phyloP scores from a whole-genome alignment of 768 basidiomycete species.

The Saitozyma podzolica region DNA sequence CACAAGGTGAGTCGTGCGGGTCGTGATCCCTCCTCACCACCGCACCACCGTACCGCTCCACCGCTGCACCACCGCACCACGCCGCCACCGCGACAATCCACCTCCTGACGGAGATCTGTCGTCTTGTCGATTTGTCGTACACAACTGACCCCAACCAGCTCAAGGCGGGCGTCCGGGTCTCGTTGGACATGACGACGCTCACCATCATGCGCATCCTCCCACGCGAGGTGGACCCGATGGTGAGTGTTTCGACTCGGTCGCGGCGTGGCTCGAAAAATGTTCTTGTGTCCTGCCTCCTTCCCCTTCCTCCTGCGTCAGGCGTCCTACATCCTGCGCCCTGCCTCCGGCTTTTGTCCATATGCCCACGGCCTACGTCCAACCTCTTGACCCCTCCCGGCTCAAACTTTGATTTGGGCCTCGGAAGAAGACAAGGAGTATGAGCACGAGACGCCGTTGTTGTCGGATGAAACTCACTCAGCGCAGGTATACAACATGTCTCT shows the following conservation, averaged over 20 bases:
- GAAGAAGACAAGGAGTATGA: too few relatives aligned
- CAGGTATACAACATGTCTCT: constrained; percentile 95
- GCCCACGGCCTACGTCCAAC: too few relatives aligned
- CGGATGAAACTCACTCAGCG: neutral
- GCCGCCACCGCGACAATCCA: too few relatives aligned
- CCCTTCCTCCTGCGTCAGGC: too few relatives aligned
- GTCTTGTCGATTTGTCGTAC: neutral
- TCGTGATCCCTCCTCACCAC: neutral
- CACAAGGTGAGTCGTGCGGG: constrained; percentile 52
- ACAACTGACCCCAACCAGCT: constrained; percentile 60
- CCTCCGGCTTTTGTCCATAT: too few relatives aligned
- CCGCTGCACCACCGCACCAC: too few relatives aligned
- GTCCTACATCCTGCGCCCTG: too few relatives aligned
- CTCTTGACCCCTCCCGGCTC: too few relatives aligned
- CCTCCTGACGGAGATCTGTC: neutral
- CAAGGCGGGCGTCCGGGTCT: constrained; percentile 90
- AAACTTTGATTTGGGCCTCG: too few relatives aligned
- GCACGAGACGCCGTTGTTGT: too few relatives aligned
- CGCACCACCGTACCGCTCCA: too few relatives aligned
- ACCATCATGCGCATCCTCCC: constrained; percentile 99
- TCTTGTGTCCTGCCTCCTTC: too few relatives aligned
- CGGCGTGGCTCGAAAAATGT: neutral
- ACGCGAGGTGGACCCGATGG: constrained; percentile 93
- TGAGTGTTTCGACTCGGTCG: constrained; percentile 12
- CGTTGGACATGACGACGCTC: constrained; percentile 97